phyloP scores from a whole-genome alignment of 169 alveolate species.

The Babesia divergens region DNA sequence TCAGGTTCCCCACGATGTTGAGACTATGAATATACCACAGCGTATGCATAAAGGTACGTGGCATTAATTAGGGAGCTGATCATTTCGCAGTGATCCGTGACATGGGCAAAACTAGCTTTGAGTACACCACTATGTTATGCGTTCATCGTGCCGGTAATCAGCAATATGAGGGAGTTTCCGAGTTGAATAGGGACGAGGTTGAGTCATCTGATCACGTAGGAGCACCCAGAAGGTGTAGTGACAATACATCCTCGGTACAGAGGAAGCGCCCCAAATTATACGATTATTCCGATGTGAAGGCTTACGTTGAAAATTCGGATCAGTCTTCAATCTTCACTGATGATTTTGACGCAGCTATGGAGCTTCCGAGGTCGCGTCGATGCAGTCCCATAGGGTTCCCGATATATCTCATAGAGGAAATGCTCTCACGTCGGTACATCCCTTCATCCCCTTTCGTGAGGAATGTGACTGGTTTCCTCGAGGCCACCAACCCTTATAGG shows the following conservation, averaged over 20 bases:
- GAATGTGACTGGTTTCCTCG: background rate
- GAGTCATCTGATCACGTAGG: background rate
- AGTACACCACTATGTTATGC: slow-evolving; percentile 27
- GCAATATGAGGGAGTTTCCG: background rate
- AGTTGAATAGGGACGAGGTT: background rate
- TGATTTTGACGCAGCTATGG: background rate
- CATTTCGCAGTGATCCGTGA: slow-evolving; percentile 10
- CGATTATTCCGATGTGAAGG: slow-evolving; percentile 20
- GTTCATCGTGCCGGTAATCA: background rate
- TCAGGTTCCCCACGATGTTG: slow-evolving; percentile 20
- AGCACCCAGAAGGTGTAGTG: background rate
- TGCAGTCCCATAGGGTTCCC: slow-evolving; percentile 48
- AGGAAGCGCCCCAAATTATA: background rate
- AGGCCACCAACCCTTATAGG: slow-evolving; percentile 19
- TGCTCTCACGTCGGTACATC: background rate
- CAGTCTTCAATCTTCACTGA: background rate
- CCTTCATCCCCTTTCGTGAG: slow-evolving; percentile 1
- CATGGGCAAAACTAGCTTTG: slow-evolving; percentile 52
- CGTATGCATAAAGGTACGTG: slow-evolving; percentile 23
- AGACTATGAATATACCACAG: background rate
- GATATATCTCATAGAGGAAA: background rate
- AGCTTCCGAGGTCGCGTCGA: slow-evolving; percentile 18
- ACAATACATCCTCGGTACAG: background rate
- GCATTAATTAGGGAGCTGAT: background rate
- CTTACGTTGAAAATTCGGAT: slow-evolving; percentile 3